phyloP scores from a whole-genome alignment of 768 basidiomycete species.

The Rhizopogon sp. region DNA sequence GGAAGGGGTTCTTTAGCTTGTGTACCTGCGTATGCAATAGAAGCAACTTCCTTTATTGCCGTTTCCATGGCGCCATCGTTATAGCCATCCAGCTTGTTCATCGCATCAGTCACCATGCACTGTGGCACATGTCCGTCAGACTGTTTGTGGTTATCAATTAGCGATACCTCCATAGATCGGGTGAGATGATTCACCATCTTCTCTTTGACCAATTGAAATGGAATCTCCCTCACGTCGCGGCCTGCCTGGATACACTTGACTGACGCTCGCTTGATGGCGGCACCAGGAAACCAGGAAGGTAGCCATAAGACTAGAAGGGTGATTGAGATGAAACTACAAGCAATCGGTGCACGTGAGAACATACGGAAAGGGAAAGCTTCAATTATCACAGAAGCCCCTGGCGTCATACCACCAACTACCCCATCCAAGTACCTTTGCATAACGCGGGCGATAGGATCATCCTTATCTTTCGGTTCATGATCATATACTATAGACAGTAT shows the following conservation, averaged over 20 bases:
- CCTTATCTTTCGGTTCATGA: constrained; percentile 26
- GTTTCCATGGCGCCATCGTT: too few relatives aligned
- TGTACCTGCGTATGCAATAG: constrained; percentile 16
- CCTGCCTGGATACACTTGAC: constrained; percentile 9
- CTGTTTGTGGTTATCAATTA: too few relatives aligned
- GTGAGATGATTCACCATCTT: not conserved
- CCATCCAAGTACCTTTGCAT: constrained; percentile 28
- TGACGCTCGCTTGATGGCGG: too few relatives aligned
- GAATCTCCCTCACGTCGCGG: constrained; percentile 18
- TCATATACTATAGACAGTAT: constrained; percentile 40
- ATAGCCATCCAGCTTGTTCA: too few relatives aligned
- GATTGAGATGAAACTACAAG: not conserved
- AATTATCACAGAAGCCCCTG: constrained; percentile 11
- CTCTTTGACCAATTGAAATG: not conserved
- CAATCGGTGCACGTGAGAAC: not conserved
- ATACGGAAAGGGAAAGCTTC: constrained; percentile 18
- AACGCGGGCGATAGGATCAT: constrained; percentile 33
- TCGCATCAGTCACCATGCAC: too few relatives aligned
- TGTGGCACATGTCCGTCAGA: too few relatives aligned
- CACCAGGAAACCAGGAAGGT: too few relatives aligned
- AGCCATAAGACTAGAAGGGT: too few relatives aligned
- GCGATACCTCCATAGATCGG: too few relatives aligned
- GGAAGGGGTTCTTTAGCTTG: too few relatives aligned
- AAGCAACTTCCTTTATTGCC: constrained; percentile 6
- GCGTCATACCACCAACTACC: constrained; percentile 12